Evolutionary conservation across 306 rosid genomes (phyloP).

Genomic region (Albizia julibrissin): DNA sequence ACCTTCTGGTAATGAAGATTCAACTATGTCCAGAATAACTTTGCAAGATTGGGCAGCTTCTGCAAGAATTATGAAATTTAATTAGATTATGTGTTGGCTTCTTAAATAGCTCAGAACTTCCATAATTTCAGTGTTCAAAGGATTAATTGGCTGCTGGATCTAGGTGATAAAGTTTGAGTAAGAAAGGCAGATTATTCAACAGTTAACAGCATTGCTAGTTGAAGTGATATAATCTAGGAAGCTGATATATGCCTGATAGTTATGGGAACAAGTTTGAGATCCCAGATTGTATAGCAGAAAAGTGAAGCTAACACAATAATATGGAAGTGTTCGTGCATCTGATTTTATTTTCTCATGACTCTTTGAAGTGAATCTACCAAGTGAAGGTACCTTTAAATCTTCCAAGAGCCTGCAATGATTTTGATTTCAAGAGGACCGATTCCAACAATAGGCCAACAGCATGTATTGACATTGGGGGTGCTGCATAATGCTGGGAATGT

Average conservation of each 20-base stretch:
- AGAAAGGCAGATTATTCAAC: not conserved
- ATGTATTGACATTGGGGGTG: conserved; percentile 67
- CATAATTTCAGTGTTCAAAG: not conserved
- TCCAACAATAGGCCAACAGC: conserved; percentile 78
- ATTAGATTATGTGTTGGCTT: conserved; percentile 34
- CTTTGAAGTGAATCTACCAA: conserved; percentile 20
- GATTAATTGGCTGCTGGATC: conserved; percentile 10
- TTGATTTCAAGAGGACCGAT: conserved; percentile 76
- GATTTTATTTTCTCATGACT: not conserved
- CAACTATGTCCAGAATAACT: conserved; percentile 81
- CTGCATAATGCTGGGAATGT: conserved; percentile 45
- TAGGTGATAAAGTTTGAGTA: conserved; percentile 18
- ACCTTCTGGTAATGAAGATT: conserved; percentile 85
- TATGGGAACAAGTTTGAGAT: conserved; percentile 23
- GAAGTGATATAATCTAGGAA: not conserved
- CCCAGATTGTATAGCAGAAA: not conserved
- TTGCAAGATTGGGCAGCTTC: conserved; percentile 92
- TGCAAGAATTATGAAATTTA: conserved; percentile 58
- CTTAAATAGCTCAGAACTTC: conserved; percentile 25
- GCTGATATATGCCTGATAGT: not conserved
- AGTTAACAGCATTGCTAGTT: conserved; percentile 9
- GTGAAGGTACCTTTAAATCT: conserved; percentile 67
- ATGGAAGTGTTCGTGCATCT: not conserved
- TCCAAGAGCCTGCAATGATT: conserved; percentile 78
- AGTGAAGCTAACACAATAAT: not conserved